phyloP scores from a whole-genome alignment of 2,329 filamentous ascomycete species.

The Paracorniculantispora psalliotae region DNA sequence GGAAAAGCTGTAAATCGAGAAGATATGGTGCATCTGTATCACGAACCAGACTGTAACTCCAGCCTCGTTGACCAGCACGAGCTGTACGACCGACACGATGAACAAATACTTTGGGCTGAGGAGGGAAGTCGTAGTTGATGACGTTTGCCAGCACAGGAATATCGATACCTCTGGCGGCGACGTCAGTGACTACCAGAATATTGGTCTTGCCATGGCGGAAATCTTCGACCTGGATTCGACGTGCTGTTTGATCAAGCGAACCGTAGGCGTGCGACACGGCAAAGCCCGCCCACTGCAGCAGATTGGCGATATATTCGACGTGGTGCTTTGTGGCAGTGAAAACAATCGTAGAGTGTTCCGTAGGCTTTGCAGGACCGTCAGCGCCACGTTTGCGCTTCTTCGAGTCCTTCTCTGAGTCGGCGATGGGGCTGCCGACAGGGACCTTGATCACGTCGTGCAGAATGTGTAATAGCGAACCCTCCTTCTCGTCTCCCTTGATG shows the following conservation, averaged over 20 bases:
- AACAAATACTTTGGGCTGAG: slow-evolving; percentile 93
- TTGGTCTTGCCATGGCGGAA: slow-evolving; percentile 82
- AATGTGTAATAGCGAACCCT: slow-evolving; percentile 84
- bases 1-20: slow-evolving; percentile 87
- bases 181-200: slow-evolving; percentile 92
- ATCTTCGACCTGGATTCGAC: slow-evolving; percentile 85
- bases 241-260: slow-evolving; percentile 86
- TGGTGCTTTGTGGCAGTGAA: slow-evolving; percentile 96
- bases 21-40: slow-evolving; percentile 88
- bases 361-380: slow-evolving; percentile 59
- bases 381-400: slow-evolving; percentile 70
- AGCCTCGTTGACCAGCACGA: slow-evolving; percentile 84
- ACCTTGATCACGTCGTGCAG: slow-evolving; percentile 91
- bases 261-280: slow-evolving; percentile 93
- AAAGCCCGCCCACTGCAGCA: slow-evolving; percentile 80
- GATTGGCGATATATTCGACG: slow-evolving; percentile 81
- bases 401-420: slow-evolving; percentile 39
- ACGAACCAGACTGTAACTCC: slow-evolving; percentile 89
- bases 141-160: slow-evolving; percentile 94
- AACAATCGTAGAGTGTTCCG: slow-evolving; percentile 87
- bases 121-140: slow-evolving; percentile 97
- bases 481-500: slow-evolving; percentile 88
- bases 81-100: slow-evolving; percentile 95
- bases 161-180: slow-evolving; percentile 95
- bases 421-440: slow-evolving; percentile 61